Percentiles rank a stretch among this genome's conserved stretches.
Conservation (phyloP, 495 filamentous ascomycete genomes). For the Aspergillus sparsus region DNA sequence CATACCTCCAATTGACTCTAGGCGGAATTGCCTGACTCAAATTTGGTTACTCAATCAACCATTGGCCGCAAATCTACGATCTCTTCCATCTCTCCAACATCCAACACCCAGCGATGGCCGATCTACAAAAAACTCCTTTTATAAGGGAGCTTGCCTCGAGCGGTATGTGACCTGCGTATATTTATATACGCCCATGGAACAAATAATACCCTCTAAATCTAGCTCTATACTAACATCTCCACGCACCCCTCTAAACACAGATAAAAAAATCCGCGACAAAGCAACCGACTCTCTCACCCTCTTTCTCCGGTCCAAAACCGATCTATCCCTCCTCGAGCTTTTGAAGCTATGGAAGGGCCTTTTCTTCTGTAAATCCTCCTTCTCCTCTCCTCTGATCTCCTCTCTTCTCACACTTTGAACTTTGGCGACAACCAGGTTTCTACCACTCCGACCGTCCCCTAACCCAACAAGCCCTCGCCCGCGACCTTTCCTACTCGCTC, state of each 20-base stretch:
- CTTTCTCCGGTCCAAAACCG: constrained; percentile 68
- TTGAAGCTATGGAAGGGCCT: constrained; percentile 96
- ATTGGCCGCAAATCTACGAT: constrained; percentile 7
- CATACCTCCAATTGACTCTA: constrained; percentile 1
- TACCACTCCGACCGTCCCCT: constrained; percentile 91
- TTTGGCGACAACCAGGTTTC: constrained; percentile 52
- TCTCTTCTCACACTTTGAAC: neutral
- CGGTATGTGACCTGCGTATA: constrained; percentile 49
- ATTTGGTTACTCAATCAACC: neutral
- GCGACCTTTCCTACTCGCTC: constrained; percentile 76
- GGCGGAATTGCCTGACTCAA: neutral
- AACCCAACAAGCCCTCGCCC: constrained; percentile 80
- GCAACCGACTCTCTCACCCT: constrained; percentile 76
- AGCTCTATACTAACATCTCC: neutral
- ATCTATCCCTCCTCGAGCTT: constrained; percentile 72
- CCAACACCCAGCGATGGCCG: constrained; percentile 39
- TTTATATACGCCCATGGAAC: neutral
- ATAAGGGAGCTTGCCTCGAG: constrained; percentile 75
- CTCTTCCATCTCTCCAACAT: constrained; percentile 1
- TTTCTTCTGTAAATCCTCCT: constrained; percentile 70
- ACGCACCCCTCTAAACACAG: constrained; percentile 38
- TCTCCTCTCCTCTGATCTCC: neutral
- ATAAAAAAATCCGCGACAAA: constrained; percentile 77
- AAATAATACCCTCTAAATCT: neutral
- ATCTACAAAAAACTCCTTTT: constrained; percentile 65